Percentiles rank a stretch among this genome's conserved stretches.
These are phyloP conservation scores for Populus deltoides DNA, from an alignment of 345 rosid genomes.

Conservation along the genomic window DNA sequence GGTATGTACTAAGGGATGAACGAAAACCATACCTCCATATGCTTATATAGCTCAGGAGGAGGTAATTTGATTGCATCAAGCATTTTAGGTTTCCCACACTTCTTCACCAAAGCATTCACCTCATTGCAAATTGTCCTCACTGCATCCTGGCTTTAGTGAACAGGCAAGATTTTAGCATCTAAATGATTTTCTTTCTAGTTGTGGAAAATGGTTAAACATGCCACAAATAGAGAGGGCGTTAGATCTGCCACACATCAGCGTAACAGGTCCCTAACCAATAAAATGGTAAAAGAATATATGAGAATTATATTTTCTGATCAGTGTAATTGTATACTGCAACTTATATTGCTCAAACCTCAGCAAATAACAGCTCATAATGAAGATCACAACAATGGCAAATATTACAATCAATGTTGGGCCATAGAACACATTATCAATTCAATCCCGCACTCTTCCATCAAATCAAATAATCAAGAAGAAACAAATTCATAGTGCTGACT, in stretches of 20 bases:
- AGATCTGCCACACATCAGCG: background rate
- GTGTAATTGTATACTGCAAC: background rate
- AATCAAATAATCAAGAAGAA: background rate
- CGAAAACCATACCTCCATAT: conserved; percentile 67
- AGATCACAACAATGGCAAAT: background rate
- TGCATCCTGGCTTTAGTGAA: conserved; percentile 66
- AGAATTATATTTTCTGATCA: background rate
- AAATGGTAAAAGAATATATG: background rate
- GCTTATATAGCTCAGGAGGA: conserved; percentile 75
- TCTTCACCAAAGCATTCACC: conserved; percentile 69
- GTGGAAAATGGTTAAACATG: background rate
- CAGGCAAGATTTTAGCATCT: conserved; percentile 18
- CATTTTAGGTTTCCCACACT: conserved; percentile 89
- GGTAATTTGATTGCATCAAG: conserved; percentile 83
- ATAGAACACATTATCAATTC: background rate
- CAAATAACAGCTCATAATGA: background rate
- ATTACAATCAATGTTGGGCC: background rate
- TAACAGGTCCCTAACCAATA: background rate
- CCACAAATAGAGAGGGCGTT: background rate
- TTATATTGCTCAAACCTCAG: background rate
- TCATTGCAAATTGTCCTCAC: conserved; percentile 72
- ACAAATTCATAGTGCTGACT: background rate
- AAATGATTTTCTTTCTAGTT: background rate
- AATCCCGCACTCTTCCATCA: background rate
- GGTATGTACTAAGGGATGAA: conserved; percentile 8